phyloP scores from a whole-genome alignment of 192 early-diverging fungal species.

The Coemansia sp. region DNA sequence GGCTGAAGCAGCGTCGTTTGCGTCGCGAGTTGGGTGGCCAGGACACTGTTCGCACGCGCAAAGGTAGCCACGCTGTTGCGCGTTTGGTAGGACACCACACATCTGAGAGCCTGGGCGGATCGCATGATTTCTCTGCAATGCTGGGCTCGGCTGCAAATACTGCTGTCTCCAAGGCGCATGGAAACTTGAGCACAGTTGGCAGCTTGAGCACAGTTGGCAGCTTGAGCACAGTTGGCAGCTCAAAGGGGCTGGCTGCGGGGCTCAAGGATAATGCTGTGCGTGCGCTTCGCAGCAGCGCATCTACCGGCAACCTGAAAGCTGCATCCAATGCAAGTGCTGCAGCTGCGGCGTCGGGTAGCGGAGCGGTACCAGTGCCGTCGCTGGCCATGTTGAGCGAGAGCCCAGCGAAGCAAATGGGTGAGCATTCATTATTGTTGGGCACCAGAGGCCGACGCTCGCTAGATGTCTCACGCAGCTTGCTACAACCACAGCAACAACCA shows the following conservation, averaged over 20 bases:
- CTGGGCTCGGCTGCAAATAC: background rate
- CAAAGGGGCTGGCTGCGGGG: constrained; percentile 48
- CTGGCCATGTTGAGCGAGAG: background rate
- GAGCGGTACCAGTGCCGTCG: constrained; percentile 5
- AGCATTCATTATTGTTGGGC: constrained; percentile 3
- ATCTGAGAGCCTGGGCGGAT: background rate
- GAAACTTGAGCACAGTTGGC: constrained; percentile 1
- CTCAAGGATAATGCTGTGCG: constrained; percentile 51
- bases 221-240: constrained; percentile 15
- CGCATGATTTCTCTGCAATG: background rate
- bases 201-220: constrained; percentile 19
- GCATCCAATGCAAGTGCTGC: constrained; percentile 11
- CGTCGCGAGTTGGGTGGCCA: constrained; percentile 8
- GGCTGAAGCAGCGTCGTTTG: constrained; percentile 26
- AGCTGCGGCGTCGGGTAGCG: constrained; percentile 15
- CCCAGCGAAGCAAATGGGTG: background rate
- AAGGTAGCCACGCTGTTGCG: constrained; percentile 13
- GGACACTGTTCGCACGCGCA: constrained; percentile 13
- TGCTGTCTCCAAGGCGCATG: too few relatives aligned
- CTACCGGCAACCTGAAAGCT: constrained; percentile 43
- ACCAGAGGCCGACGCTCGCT: constrained; percentile 37
- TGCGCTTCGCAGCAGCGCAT: constrained; percentile 49
- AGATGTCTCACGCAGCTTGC: constrained; percentile 30
- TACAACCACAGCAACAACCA: background rate
- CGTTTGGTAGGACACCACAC: background rate